Base-by-base conservation (phyloP, 129 eudicot species). In the Cynara cardunculus region DNA sequence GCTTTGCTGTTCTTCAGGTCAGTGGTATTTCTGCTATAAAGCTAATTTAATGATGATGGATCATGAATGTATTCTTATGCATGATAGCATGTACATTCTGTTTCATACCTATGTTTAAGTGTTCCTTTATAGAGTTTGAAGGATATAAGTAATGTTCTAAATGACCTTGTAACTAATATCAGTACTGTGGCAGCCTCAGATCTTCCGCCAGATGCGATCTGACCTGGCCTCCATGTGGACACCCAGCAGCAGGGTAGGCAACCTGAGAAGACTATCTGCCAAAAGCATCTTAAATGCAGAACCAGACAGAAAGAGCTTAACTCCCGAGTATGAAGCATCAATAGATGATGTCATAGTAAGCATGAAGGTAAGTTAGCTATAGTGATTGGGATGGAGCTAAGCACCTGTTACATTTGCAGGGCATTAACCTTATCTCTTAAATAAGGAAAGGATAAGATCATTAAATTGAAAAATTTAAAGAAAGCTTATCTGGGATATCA, bases 1-100 rank as follows among this genome's bases (percentile, higher is more conserved):
- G 98, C 84, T 94, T 94, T 87, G 98, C 94, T 39, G 97, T 94
- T 82, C 93, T 94, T 82, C 97, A 94, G 92, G 98, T 91, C 46
- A 22, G 75, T 76, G 34, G 28, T 27, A 69, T 21, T 31, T 62
- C 71, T n/a, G 25, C 61, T 69, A 31, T 71, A 72, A 68, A 46
- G 53, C 71, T 30, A 56, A 69, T 26, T 31, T 53, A 31, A 65
- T 67, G 68, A 19, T 72, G 53, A 32, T 35, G 19, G 30, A 34
- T 65, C 18, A 53, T 72, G 61, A 14, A 21, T 62, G 27, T 61
- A 66, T 35, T 64, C 22, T 73, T 3, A 21, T 4, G 25, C 73
- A 65, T 24, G 30, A 37, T 7, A 69, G 37, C 19, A 11, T 65
- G 46, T 27, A 34, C 19, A 53, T 49, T 30, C 12, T 21, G 7